Evolutionary conservation across 2,329 filamentous ascomycete species (phyloP), one percentile per base, ranked within the genome.

Genomic region (Lachnellula occidentalis): DNA sequence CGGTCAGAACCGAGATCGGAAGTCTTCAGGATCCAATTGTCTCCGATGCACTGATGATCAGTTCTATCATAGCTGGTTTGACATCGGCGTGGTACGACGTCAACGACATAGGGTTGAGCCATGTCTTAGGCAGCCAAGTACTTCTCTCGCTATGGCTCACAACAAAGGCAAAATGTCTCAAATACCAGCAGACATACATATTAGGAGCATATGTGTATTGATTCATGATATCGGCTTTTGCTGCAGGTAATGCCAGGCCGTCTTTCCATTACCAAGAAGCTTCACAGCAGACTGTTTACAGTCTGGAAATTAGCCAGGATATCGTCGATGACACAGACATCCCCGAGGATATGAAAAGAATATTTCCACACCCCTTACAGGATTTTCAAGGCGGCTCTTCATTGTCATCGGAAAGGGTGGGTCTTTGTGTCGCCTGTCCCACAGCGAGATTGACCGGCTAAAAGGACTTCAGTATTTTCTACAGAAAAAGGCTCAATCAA

Each of bases 81-180:
- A 56, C 54, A 21, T 52, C 49, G 43, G 45, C 54, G 9, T 56
- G 54, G 54, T 56, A 56, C 39, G 54, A 56, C 34, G 54, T 56
- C 12, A 53, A 56, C 31, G 54, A 56, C 47, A 19, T 56, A 17
- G 54, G 54, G 5, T 8, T 34, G n/a, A 49, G 45, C 27, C 54
- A 56, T 46, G 45, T 56, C 12, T 15, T 53, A n/a, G 54, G 54
- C 5, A 48, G 54, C 15, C 54, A 56, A 41, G 45, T 56, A 19
- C 49, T 56, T 5, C 50, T 56, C 15, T 45, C 24, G 5, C 45
- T 56, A 2, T 56, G 54, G 54, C 39, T 56, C 11, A 17, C 7
- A 12, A 39, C 45, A 14, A 45, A 56, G 31, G 48, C 15, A 22
- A 45, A 37, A 1, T 45, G 45, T 5, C 39, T 56, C 2, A 43